phyloP scores from a whole-genome alignment of 2,329 filamentous ascomycete species.

The Orbilia blumenaviensis region DNA sequence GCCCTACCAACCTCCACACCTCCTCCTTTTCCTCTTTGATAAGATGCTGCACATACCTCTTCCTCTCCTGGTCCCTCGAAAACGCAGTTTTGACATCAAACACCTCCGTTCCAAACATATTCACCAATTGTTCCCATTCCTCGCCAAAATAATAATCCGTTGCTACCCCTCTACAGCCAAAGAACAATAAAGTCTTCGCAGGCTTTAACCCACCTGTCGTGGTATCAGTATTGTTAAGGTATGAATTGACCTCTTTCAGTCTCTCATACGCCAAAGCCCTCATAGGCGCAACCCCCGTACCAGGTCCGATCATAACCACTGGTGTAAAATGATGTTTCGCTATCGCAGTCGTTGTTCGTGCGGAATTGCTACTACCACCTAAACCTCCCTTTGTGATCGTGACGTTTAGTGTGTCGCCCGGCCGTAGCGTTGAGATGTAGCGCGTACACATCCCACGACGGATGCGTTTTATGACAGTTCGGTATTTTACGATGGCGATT shows the following conservation, averaged over 20 bases:
- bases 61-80: slow-evolving; percentile 70
- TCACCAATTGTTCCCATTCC: slow-evolving; percentile 72
- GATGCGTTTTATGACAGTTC: slow-evolving; percentile 83
- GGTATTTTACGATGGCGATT: slow-evolving; percentile 89
- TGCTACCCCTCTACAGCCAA: slow-evolving; percentile 77
- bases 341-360: slow-evolving; percentile 60
- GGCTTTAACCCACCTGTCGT: slow-evolving; percentile 34
- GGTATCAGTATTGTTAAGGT: background rate
- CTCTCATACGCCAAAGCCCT: slow-evolving; percentile 82
- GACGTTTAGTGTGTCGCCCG: slow-evolving; percentile 70
- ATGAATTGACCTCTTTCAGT: slow-evolving; percentile 48
- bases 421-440: slow-evolving; percentile 75
- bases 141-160: slow-evolving; percentile 83
- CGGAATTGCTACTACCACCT: no score
- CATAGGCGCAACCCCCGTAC: slow-evolving; percentile 87
- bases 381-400: slow-evolving; percentile 67
- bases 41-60: slow-evolving; percentile 74
- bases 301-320: slow-evolving; percentile 80
- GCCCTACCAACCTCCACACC: slow-evolving; percentile 67
- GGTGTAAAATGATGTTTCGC: slow-evolving; percentile 65
- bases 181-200: slow-evolving; percentile 74
- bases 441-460: slow-evolving; percentile 89
- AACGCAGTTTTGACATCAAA: slow-evolving; percentile 73
- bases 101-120: slow-evolving; percentile 59
- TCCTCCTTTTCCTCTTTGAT: slow-evolving; percentile 65